Evolutionary conservation across 2,329 filamentous ascomycete species (phyloP).

Genomic region (Cryphonectria radicalis): DNA sequence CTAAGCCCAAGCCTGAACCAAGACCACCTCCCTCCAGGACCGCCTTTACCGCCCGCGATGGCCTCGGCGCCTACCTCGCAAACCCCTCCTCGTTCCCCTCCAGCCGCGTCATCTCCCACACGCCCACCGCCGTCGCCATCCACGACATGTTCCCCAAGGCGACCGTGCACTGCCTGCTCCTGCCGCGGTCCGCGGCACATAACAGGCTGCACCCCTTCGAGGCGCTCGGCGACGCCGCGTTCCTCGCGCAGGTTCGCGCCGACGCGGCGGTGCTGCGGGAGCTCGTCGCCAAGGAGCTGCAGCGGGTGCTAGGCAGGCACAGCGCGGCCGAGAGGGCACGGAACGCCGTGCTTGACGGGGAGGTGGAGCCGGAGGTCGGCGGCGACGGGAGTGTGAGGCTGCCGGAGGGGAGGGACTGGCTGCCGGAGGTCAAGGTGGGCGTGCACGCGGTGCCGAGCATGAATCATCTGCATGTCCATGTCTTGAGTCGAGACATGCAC

Average conservation of each 20-base stretch:
- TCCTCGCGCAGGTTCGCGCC: slow-evolving; percentile 65
- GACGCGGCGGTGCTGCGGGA: slow-evolving; percentile 65
- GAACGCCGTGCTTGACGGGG: slow-evolving; percentile 68
- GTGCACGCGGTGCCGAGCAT: slow-evolving; percentile 90
- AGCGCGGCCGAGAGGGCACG: slow-evolving; percentile 68
- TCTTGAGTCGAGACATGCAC: slow-evolving; percentile 79
- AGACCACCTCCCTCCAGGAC: slow-evolving; percentile 32
- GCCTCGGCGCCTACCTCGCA: slow-evolving; percentile 68
- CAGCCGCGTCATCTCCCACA: slow-evolving; percentile 66
- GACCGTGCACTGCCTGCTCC: slow-evolving; percentile 82
- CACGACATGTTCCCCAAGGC: slow-evolving; percentile 87
- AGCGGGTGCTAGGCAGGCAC: slow-evolving; percentile 65
- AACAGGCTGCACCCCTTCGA: slow-evolving; percentile 74
- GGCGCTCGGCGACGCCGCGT: slow-evolving; percentile 71
- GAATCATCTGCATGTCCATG: slow-evolving; percentile 89
- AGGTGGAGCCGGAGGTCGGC: slow-evolving; percentile 67
- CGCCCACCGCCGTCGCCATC: slow-evolving; percentile 74
- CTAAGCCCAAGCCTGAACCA: slow-evolving; percentile 46
- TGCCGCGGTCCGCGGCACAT: slow-evolving; percentile 70
- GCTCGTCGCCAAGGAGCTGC: slow-evolving; percentile 76
- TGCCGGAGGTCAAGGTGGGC: slow-evolving; percentile 72
- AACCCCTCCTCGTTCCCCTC: slow-evolving; percentile 64
- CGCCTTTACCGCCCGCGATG: slow-evolving; percentile 56
- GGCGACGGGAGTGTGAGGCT: slow-evolving; percentile 56
- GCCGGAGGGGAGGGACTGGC: slow-evolving; percentile 79